Conservation (phyloP, 2,329 filamentous ascomycete species). For the Aspergillus novofumigatus region DNA sequence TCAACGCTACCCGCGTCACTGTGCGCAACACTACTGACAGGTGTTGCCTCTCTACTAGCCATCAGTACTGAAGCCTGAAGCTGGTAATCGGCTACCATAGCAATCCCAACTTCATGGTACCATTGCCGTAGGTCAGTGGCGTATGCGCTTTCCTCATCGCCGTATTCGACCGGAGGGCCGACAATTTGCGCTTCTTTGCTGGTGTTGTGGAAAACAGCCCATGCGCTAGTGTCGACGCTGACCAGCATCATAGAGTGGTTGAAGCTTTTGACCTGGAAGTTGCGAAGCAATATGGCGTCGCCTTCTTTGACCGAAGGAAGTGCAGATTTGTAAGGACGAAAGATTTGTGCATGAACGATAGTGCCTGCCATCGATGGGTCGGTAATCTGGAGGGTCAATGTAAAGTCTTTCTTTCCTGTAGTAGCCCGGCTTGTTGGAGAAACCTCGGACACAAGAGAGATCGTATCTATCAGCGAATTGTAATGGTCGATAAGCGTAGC, state of each 20-base stretch:
- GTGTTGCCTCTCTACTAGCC: conserved; percentile 24
- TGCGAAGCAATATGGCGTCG: conserved; percentile 42
- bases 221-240: conserved; percentile 42
- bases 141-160: conserved; percentile 33
- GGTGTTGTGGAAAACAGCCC: conserved; percentile 41
- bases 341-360: conserved; percentile 39
- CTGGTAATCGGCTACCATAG: conserved; percentile 32
- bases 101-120: conserved; percentile 36
- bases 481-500: conserved; percentile 42
- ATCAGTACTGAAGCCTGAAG: conserved; percentile 32
- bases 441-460: conserved; percentile 37
- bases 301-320: conserved; percentile 38
- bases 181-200: conserved; percentile 26
- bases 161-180: conserved; percentile 40
- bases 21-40: conserved; percentile 21
- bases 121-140: conserved; percentile 36
- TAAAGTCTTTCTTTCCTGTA: conserved; percentile 39
- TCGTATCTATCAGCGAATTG: conserved; percentile 37
- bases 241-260: conserved; percentile 39
- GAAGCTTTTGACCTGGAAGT: conserved; percentile 43
- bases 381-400: conserved; percentile 39
- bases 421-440: conserved; percentile 30
- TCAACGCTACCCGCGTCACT: conserved; percentile 34
- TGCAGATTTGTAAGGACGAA: conserved; percentile 35
- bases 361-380: conserved; percentile 42